A percentile compares a stretch with the other conserved stretches of the same genome.
Evolutionary conservation across 73 alveolate species (phyloP).

Genomic region (Tetrahymena malaccensis): DNA sequence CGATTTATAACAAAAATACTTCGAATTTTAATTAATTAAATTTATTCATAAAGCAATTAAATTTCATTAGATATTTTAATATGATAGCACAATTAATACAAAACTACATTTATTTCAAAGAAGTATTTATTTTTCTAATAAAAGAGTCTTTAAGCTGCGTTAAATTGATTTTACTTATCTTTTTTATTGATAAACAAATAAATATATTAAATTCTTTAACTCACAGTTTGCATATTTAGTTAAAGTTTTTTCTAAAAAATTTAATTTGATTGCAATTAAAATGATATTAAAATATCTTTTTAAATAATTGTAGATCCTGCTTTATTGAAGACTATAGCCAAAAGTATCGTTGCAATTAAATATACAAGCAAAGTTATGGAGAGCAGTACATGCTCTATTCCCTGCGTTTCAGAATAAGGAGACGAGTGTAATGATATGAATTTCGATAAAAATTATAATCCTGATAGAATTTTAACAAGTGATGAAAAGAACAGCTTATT

Average conservation of each 20-base stretch:
- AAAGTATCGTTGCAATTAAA: neutral
- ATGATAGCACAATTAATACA: neutral
- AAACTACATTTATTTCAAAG: too few relatives aligned
- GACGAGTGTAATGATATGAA: neutral
- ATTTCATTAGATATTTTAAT: neutral
- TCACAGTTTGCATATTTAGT: too few relatives aligned
- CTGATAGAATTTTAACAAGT: neutral
- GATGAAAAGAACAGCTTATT: neutral
- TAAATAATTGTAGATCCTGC: neutral
- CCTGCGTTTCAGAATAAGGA: neutral
- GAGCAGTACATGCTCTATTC: neutral
- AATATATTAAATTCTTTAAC: too few relatives aligned
- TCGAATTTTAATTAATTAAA: too few relatives aligned
- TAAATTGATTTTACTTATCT: too few relatives aligned
- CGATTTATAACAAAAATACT: neutral
- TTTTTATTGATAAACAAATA: too few relatives aligned
- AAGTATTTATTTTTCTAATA: too few relatives aligned
- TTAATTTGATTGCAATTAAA: too few relatives aligned
- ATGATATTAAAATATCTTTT: too few relatives aligned
- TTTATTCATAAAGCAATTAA: too few relatives aligned
- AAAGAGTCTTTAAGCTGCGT: too few relatives aligned
- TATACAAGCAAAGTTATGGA: neutral
- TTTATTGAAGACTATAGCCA: neutral
- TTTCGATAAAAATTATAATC: neutral
- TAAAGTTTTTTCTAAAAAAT: too few relatives aligned